Conservation (phyloP, 176 grass and related monocot species). For the Sorghum bicolor region Sorghum_bicolor_NCBIv3 NC_012873.2:66229501-66230000, state of each 20-base stretch:
- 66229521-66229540: too few relatives aligned
- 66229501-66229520: too few relatives aligned
- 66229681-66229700: neutral
- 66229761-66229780: slow-evolving; percentile 28
- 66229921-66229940: slow-evolving; percentile 17
- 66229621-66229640: neutral
- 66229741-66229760: slow-evolving; percentile 28
- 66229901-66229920: slow-evolving; percentile 15
- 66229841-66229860: slow-evolving; percentile 14
- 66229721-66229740: slow-evolving; percentile 29
- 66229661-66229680: neutral
- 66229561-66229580: neutral
- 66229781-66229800: slow-evolving; percentile 37
- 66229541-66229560: neutral
- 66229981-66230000: slow-evolving; percentile 5
- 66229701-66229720: neutral
- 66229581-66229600: neutral
- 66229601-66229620: neutral
- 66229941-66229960: slow-evolving; percentile 14
- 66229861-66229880: neutral
- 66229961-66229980: neutral
- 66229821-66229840: neutral
- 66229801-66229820: slow-evolving; percentile 15
- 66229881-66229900: slow-evolving; percentile 9
- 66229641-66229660: neutral